Conservation (phyloP, 352 stramenopile species). For the Phytopythium chamaehyphon region DNA sequence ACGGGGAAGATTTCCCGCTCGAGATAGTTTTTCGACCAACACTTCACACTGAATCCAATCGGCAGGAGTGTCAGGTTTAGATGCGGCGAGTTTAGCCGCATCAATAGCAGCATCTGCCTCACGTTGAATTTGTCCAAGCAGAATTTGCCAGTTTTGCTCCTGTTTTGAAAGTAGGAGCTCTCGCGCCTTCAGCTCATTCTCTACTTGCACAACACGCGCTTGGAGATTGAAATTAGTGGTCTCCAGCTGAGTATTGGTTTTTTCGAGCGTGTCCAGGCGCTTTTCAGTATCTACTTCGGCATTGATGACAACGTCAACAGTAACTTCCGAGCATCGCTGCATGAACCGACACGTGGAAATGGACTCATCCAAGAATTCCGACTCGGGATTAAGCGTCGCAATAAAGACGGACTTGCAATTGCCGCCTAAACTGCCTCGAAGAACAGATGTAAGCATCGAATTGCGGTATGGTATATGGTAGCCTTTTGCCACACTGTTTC, state of each 20-base stretch:
- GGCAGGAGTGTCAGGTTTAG: constrained; percentile 15
- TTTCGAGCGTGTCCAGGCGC: constrained; percentile 44
- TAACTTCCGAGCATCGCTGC: constrained; percentile 91
- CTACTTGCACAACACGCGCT: constrained; percentile 35
- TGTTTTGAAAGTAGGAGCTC: constrained; percentile 26
- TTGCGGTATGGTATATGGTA: constrained; percentile 95
- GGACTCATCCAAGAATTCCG: constrained; percentile 83
- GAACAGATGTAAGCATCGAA: constrained; percentile 95
- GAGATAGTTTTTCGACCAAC: constrained; percentile 46
- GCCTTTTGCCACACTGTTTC: constrained; percentile 34
- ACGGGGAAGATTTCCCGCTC: constrained; percentile 41
- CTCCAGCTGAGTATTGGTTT: constrained; percentile 46
- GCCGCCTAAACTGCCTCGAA: constrained; percentile 92
- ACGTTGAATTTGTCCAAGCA: constrained; percentile 18
- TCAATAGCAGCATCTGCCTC: constrained; percentile 27
- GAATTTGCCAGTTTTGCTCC: constrained; percentile 29
- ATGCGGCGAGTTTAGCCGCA: constrained; percentile 9
- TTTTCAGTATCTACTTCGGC: constrained; percentile 64
- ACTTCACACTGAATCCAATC: constrained; percentile 58
- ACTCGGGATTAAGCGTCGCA: constrained; percentile 92
- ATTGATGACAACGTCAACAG: constrained; percentile 64
- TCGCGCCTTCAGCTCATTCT: constrained; percentile 34
- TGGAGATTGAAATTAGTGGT: constrained; percentile 38
- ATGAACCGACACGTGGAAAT: constrained; percentile 96
- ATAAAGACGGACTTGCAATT: constrained; percentile 98